Percentiles rank a stretch among this genome's conserved stretches.
These are phyloP conservation scores for Candida morakotiae DNA, from an alignment of 805 yeast species.

Conservation along the genomic window DNA sequence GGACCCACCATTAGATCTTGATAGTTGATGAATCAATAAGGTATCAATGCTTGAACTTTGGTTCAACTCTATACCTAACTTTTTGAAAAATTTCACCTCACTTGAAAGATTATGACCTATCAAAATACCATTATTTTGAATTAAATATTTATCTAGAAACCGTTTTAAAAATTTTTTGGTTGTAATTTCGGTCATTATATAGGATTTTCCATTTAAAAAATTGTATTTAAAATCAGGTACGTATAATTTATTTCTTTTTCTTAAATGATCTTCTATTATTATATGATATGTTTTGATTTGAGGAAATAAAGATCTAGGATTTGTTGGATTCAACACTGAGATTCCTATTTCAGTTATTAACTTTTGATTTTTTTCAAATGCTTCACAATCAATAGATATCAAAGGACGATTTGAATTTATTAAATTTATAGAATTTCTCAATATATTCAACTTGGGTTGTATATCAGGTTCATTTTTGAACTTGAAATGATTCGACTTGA, in stretches of 20 bases:
- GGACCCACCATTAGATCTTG: conserved; percentile 40
- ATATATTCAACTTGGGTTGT: conserved; percentile 5
- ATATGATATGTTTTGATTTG: conserved; percentile 38
- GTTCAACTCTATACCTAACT: conserved; percentile 47
- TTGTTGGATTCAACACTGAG: conserved; percentile 54
- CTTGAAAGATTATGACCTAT: conserved; percentile 60
- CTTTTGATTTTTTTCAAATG: conserved; percentile 43
- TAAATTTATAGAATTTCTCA: conserved; percentile 15
- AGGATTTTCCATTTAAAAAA: conserved; percentile 49
- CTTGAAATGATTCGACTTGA: conserved; percentile 15
- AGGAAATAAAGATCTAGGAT: conserved; percentile 38
- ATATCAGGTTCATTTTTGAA: conserved; percentile 12
- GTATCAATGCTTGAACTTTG: conserved; percentile 42
- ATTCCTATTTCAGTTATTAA: conserved; percentile 58
- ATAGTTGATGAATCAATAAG: conserved; percentile 34
- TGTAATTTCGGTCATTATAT: conserved; percentile 32
- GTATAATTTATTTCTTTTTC: conserved; percentile 42
- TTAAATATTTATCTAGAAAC: conserved; percentile 42
- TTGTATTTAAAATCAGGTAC: conserved; percentile 50
- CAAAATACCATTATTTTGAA: conserved; percentile 25
- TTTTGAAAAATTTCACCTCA: conserved; percentile 49
- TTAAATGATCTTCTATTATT: conserved; percentile 41
- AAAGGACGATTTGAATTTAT: conserved; percentile 27
- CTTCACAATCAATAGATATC: conserved; percentile 55
- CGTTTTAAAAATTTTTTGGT: conserved; percentile 37